Evolutionary conservation across 75 land plant genomes (phyloP), one percentile per base, ranked within the genome.

Genomic region (Chamaecyparis obtusa): DNA sequence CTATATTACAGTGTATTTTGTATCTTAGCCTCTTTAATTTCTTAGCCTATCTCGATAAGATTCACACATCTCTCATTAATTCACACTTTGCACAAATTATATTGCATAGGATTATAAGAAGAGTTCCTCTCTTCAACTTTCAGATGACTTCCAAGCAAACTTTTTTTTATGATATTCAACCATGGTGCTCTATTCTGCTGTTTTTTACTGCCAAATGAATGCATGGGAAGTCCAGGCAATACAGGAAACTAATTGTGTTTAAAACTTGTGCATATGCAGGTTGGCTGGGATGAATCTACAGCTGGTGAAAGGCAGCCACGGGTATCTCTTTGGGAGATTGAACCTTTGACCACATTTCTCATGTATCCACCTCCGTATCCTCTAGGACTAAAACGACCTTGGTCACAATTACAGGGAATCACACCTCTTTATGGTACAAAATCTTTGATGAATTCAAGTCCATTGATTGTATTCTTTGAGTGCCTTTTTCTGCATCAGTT

Each of bases 241-340:
- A 17, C 16, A 36, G 30, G 13, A 80, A 80, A 44, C 83, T 41
- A 41, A 80, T 41, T 41, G 10, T 43, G 46, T 32, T 11, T 4
- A 44, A 81, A 81, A 41, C 15, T 81, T 81, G 85, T 57, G 44
- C 48, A 3, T 84, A 9, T 89, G 75, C 87, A 95, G 96, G 96
- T 95, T 84, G 95, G 93, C 72, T 95, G 96, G 96, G 96, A 95
- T 92, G 96, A 95, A 84, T 92, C 96, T 35, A 90, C 96, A 78
- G 96, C 96, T 85, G 95, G 96, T 89, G 95, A 94, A 85, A 89
- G 91, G 54, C 96, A 93, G 67, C 93, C 89, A 43, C 89, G 96
- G 39, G 95, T 94, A 27, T 95, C 96, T 33, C 83, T 95, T 33
- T 95, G 96, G 96, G 96, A 95, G 77, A 93, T 95, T 86, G 96